Base-by-base conservation (phyloP, 106 monocot genomes). In the Dendrobium nobile region DNA sequence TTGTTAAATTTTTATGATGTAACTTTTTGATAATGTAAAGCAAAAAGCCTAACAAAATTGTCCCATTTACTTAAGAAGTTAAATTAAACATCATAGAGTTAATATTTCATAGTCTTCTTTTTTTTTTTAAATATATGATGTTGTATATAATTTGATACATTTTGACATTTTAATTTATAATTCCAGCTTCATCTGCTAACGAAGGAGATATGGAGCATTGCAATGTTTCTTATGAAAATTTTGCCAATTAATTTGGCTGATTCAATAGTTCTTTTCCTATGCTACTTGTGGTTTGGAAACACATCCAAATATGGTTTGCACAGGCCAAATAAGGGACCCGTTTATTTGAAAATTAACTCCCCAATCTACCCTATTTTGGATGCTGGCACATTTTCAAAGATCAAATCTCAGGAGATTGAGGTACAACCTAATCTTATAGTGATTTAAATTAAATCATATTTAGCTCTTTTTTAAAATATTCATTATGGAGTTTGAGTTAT, bases 131-230 rank as follows among this genome's bases (percentile, higher is more conserved):
- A 37, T 37, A 64, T 2, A 64, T n/a, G 64, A 7, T 20, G 64
- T 6, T 64, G 9, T 13, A 16, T 54, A 37, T 37, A 54, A 37
- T 45, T 45, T 45, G 18, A 56, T 56, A 11, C 0, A 56, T 19
- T 56, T 56, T 56, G 56, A 45, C 9, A 7, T 56, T 56, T 16
- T 56, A 4, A 56, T 17, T 56, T 19, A 61, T 70, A 10, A 41
- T 18, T 87, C 80, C 85, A 92, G 92, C 0, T 92, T 27, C 92
- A 92, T 81, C 6, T 92, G 2, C 82, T 92, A n/a, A 84, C 81
- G 0, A 87, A 61, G 54, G 89, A 86, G 79, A 89, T 89, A 79
- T 84, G 80, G 80, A 18, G 10, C 0, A 43, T 85, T 47, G 89
- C 58, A 0, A 80, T 86, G 75, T 0, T 73, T 9, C 26, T 89